Base-by-base conservation (phyloP, 179 eudicot species). In the Silene vulgaris region DNA sequence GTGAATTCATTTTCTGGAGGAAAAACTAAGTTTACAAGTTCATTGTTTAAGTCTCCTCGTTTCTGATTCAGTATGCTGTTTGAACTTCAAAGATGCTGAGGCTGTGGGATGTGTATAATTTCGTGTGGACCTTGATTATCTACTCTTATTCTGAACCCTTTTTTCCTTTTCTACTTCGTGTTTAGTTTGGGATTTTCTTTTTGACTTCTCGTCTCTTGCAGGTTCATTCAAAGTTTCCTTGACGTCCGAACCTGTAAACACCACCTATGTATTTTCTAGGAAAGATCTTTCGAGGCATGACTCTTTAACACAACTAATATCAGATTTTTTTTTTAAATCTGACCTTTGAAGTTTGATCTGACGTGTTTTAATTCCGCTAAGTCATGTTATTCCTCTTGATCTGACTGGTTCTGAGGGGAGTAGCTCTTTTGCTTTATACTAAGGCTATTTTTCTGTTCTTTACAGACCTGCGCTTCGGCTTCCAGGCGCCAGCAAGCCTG, bases 401-500 rank as follows among this genome's bases (percentile, higher is more conserved):
- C 21, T 23, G 14, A 75, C 28, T 28, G 1, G 1, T 52, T 28
- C n/a, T 3, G 26, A 19, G 50, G 14, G 56, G 23, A 17, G 28
- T 3, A 8, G 29, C 40, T 37, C n/a, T n/a, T 23, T 68, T 43
- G 8, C 26, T 69, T 37, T 6, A 62, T 32, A 45, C 11, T 72
- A 37, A 16, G 61, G 11, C 77, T 78, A n/a, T 65, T 62, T 45
- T 56, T 13, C 65, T 76, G 69, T 67, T 63, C 14, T 74, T 77
- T 69, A 66, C 90, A 96, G 97, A 84, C 99, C 99, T 63, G 92
- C 97, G n/a, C 73, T 96, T 62, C 85, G 88, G 87, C 97, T 96
- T 76, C 97, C 99, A 52, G 89, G 96, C 85, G 97, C 93, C 69
- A 90, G 86, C 86, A 96, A 91, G 86, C 93, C 99, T 85, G 88